Evolutionary conservation across 2,329 filamentous ascomycete species (phyloP), one percentile per base, ranked within the genome.

Genomic region (Ophiostoma piceae): DNA sequence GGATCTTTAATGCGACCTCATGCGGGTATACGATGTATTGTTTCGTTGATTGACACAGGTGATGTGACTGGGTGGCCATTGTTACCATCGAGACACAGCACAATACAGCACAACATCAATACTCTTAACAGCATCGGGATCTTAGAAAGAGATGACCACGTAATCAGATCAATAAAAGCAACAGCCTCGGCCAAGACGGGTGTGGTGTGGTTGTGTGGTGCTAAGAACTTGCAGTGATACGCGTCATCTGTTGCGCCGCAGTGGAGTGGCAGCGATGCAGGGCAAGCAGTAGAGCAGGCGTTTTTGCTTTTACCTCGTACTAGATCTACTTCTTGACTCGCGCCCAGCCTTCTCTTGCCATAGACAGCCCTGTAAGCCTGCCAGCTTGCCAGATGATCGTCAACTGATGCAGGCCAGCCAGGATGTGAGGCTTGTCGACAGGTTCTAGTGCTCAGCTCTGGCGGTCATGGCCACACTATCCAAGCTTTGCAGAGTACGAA

Each of bases 181-280:
- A 57, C 51, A 29, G 22, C 26, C n/a, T 26, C 51, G 22, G 43
- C 14, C 22, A 57, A 57, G 51, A 26, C 22, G 22, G 51, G 22
- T 14, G 51, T 57, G 51, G 51, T 62, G 57, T 62, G 57, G 57
- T 62, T 12, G 57, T 60, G 54, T 62, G 26, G 57, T 60, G 54
- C 11, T 62, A 19, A 29, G 57, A 32, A 32, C 54, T 60, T 62
- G 57, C 57, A 62, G 26, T 26, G 22, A 62, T 62, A 62, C 57
- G 57, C 57, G 57, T 62, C 57, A 62, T 62, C 57, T 32, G 57
- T 62, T 62, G 57, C 57, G 57, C 57, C 57, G 57, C 57, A 62
- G 57, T 62, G 57, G 57, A 62, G 57, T 16, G 54, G 57, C 12
- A 62, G 57, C 3, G 6, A 26, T 62, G 16, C 22, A 57, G 51